These are phyloP conservation scores for Amanita polypyramis DNA, from an alignment of 768 basidiomycete genomes.

Conservation along the genomic window DNA sequence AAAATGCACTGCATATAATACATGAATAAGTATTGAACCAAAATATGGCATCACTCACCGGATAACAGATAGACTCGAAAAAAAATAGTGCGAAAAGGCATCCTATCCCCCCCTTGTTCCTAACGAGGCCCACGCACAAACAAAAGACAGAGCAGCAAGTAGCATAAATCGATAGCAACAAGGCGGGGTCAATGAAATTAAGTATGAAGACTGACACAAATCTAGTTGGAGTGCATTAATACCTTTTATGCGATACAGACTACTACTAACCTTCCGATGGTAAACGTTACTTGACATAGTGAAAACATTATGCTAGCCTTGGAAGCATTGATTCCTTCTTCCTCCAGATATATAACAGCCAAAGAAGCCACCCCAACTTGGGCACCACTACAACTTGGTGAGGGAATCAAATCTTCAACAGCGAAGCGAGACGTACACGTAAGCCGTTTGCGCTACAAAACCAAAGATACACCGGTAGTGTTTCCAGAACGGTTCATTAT, in stretches of 20 bases:
- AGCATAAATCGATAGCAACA: conserved; percentile 47
- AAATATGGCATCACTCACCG: conserved; percentile 23
- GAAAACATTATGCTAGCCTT: conserved; percentile 58
- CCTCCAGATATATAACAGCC: conserved; percentile 62
- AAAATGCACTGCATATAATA: conserved; percentile 37
- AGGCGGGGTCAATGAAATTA: conserved; percentile 53
- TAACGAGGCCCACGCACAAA: conserved; percentile 37
- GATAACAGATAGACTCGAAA: conserved; percentile 70
- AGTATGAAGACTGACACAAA: conserved; percentile 55
- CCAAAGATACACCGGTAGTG: conserved; percentile 66
- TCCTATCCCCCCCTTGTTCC: conserved; percentile 44
- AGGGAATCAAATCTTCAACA: background rate
- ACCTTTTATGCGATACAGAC: background rate
- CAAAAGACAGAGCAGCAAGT: conserved; percentile 40
- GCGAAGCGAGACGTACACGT: conserved; percentile 32
- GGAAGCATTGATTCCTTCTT: conserved; percentile 38
- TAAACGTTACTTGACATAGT: conserved; percentile 62
- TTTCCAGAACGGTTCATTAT: conserved; percentile 50
- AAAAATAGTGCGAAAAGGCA: conserved; percentile 60
- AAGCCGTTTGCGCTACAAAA: conserved; percentile 61
- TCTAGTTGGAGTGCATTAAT: conserved; percentile 15
- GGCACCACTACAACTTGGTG: conserved; percentile 29
- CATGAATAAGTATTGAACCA: background rate
- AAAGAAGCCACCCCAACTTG: conserved; percentile 59
- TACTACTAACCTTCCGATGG: conserved; percentile 38